Evolutionary conservation across 352 stramenopile genomes (phyloP), one percentile per base, ranked within the genome.

Genomic region (Phytophthora rubi): DNA sequence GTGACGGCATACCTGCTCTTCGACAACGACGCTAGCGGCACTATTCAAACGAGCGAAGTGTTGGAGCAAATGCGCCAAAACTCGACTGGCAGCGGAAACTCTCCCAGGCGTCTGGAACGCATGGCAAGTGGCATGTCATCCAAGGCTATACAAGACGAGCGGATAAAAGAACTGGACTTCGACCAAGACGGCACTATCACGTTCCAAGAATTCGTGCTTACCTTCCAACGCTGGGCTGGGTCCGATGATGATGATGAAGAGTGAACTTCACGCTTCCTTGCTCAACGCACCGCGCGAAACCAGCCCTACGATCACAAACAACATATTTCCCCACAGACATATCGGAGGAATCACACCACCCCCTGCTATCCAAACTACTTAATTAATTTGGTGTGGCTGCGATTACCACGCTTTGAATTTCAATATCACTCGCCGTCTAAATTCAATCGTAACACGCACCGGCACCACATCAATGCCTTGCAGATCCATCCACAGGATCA

Each of bases 141-240:
- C 10, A 83, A 88, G 52, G 66, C 76, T 23, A 91, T 90, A 49
- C 83, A 77, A 10, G 65, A 82, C 28, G 87, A 95, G 65, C 83
- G 90, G 65, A 94, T 93, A 84, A 91, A 95, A 62, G 90, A 97
- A 63, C 76, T 97, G 52, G 90, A 97, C 62, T 78, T 91, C 53
- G 86, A 97, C 65, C 72, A 89, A n/a, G 88, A 97, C 48, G 90
- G 90, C 54, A 94, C 82, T 8, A 95, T 97, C 76, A 96, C 89
- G 21, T 97, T 95, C 62, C 86, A 95, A 64, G 90, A 97, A 63
- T 97, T 97, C 51, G 79, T 97, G 32, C 79, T 94, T 39, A 94
- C 90, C 28, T 97, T 96, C 57, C 85, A 95, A 61, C 90, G 87
- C 32, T 97, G 90, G 90, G 86, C 93, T 53, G 86, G 86, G 30